A percentile compares a stretch with the other conserved stretches of the same genome.
Evolutionary conservation across 1,284 basidiomycete species (phyloP).

Genomic region (Microbotryomycetes sp.): DNA sequence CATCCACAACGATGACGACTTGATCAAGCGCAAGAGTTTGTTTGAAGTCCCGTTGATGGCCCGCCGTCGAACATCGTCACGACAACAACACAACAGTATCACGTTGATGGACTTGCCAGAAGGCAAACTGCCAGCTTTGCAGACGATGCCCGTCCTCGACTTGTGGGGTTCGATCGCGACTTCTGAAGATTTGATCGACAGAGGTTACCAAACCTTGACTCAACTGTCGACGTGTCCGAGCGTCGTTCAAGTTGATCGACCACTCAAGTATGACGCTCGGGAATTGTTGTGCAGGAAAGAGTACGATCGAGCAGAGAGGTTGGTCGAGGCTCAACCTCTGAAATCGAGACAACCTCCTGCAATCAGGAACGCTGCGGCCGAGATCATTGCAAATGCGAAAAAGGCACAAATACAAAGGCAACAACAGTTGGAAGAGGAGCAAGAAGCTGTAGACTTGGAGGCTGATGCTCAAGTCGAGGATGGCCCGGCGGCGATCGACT

Average conservation of each 20-base stretch:
- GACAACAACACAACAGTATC: slow-evolving; percentile 4
- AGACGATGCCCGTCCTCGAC: slow-evolving; percentile 57
- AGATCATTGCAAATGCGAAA: too few relatives aligned
- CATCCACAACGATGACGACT: slow-evolving; percentile 46
- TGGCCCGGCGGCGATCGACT: too few relatives aligned
- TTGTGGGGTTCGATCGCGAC: slow-evolving; percentile 55
- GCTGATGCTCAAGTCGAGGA: too few relatives aligned
- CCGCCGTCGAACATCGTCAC: background rate
- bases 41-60: slow-evolving; percentile 63
- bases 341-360: background rate
- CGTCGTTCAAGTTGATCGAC: slow-evolving; percentile 11
- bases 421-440: too few relatives aligned
- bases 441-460: too few relatives aligned
- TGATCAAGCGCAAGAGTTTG: slow-evolving; percentile 51
- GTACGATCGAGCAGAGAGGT: slow-evolving; percentile 13
- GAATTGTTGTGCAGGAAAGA: slow-evolving; percentile 42
- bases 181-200: slow-evolving; percentile 44
- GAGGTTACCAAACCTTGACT: slow-evolving; percentile 39
- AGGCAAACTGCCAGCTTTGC: slow-evolving; percentile 50
- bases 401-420: too few relatives aligned
- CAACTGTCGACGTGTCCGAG: slow-evolving; percentile 27
- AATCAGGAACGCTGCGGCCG: background rate
- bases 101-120: slow-evolving; percentile 55
- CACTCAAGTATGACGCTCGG: slow-evolving; percentile 38
- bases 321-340: slow-evolving; percentile 20